These are phyloP conservation scores for Penicillium italicum DNA, from an alignment of 2,329 filamentous ascomycete genomes.

Conservation along the genomic window DNA sequence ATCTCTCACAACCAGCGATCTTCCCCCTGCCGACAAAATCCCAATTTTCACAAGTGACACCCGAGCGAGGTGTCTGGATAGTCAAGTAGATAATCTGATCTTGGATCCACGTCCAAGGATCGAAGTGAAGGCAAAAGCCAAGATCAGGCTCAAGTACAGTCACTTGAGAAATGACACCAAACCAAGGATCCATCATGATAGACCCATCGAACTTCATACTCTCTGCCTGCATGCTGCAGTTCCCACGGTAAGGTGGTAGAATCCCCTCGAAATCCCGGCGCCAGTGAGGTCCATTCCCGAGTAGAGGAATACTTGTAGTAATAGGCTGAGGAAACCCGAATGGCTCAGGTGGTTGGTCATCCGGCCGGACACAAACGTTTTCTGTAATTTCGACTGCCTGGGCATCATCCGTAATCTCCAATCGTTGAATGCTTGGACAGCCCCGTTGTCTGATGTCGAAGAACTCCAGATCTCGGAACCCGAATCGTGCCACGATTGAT, in stretches of 20 bases:
- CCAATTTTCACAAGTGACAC: constrained; percentile 39
- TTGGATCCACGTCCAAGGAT: constrained; percentile 18
- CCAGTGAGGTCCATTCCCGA: constrained; percentile 51
- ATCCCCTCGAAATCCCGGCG: constrained; percentile 44
- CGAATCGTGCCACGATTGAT: constrained; percentile 49
- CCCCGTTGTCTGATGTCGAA: constrained; percentile 53
- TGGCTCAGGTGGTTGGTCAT: constrained; percentile 43
- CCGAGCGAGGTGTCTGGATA: constrained; percentile 27
- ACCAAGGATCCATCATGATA: constrained; percentile 27
- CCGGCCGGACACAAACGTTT: constrained; percentile 49
- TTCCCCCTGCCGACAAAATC: constrained; percentile 52
- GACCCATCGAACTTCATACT: constrained; percentile 13
- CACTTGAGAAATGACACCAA: constrained; percentile 37
- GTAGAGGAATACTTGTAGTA: constrained; percentile 54
- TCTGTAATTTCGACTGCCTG: constrained; percentile 53
- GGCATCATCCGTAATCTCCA: constrained; percentile 51
- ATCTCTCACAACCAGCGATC: constrained; percentile 59
- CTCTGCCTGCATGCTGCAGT: constrained; percentile 36
- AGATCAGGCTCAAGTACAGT: constrained; percentile 32
- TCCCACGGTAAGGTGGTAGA: constrained; percentile 47
- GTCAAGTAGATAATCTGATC: constrained; percentile 27
- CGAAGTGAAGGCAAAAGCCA: constrained; percentile 37
- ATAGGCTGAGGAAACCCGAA: constrained; percentile 16
- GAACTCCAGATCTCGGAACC: constrained; percentile 51
- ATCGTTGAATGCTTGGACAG: constrained; percentile 48